Conservation (phyloP, 345 rosid species). For the Psidium guajava region DNA sequence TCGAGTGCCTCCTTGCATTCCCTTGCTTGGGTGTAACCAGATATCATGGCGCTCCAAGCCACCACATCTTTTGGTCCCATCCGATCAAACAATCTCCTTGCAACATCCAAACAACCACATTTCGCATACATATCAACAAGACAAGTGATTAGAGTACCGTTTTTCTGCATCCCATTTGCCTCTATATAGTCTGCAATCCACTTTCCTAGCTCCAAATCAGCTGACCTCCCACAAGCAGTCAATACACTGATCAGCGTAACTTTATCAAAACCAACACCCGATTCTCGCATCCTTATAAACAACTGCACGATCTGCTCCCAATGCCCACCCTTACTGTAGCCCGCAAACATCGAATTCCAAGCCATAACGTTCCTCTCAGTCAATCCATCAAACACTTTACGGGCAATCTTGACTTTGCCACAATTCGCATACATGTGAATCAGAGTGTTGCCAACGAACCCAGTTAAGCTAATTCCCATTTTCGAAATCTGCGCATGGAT, state of each 20-base stretch:
- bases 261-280: slow-evolving; percentile 7
- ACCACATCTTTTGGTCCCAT: slow-evolving; percentile 17
- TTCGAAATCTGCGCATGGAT: slow-evolving; percentile 27
- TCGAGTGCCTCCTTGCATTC: slow-evolving; percentile 19
- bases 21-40: slow-evolving; percentile 27
- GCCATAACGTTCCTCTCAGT: slow-evolving; percentile 18
- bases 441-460: slow-evolving; percentile 19
- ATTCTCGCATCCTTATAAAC: slow-evolving; percentile 20
- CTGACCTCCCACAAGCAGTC: slow-evolving; percentile 32
- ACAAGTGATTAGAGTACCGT: slow-evolving; percentile 14
- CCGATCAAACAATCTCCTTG: slow-evolving; percentile 18
- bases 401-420: slow-evolving; percentile 15
- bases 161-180: slow-evolving; percentile 13
- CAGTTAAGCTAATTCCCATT: slow-evolving; percentile 8
- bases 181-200: slow-evolving; percentile 21
- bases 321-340: slow-evolving; percentile 13
- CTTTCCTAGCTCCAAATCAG: slow-evolving; percentile 20
- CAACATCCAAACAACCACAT: slow-evolving; percentile 23
- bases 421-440: slow-evolving; percentile 10
- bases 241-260: slow-evolving; percentile 25
- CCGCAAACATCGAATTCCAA: slow-evolving; percentile 36
- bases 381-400: slow-evolving; percentile 26
- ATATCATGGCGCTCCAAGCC: slow-evolving; percentile 26
- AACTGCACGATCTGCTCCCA: slow-evolving; percentile 16
- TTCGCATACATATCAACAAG: slow-evolving; percentile 37